Evolutionary conservation across 176 grass and related monocot species (phyloP).

Genomic region (Neostapfia colusana): DNA sequence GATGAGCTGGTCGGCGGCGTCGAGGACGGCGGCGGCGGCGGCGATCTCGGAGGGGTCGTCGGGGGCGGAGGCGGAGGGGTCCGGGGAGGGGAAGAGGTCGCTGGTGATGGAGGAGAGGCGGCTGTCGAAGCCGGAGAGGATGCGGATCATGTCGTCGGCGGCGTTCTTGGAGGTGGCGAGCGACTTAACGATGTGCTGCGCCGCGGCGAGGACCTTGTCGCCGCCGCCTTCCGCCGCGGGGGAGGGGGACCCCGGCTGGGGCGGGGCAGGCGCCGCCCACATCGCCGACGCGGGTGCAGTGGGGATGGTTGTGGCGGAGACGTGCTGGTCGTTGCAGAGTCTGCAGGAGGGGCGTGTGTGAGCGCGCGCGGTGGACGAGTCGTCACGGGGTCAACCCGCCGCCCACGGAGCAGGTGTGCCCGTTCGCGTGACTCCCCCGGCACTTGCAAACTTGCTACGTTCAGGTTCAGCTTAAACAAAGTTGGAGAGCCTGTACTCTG

Average conservation of each 20-base stretch:
- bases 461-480: too few relatives aligned
- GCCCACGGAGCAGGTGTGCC: not conserved
- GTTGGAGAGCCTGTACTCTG: too few relatives aligned
- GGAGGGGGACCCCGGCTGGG: conserved; percentile 25
- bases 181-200: conserved; percentile 82
- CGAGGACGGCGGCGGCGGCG: conserved; percentile 33
- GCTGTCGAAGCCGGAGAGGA: conserved; percentile 89
- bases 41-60: not conserved
- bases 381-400: not conserved
- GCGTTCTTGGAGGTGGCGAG: conserved; percentile 91
- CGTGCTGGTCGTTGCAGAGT: not conserved
- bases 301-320: not conserved
- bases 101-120: conserved; percentile 73
- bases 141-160: conserved; percentile 93
- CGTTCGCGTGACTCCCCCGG: not conserved
- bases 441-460: too few relatives aligned
- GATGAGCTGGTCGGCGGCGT: conserved; percentile 64
- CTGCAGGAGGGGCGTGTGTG: not conserved
- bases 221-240: conserved; percentile 30
- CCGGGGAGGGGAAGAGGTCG: conserved; percentile 48
- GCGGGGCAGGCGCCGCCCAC: conserved; percentile 33
- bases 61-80: not conserved
- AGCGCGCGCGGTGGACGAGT: not conserved
- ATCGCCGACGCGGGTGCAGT: not conserved
- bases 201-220: conserved; percentile 77